These are phyloP conservation scores for Fusarium hostae DNA, from an alignment of 2,329 filamentous ascomycete species.

Conservation along the genomic window DNA sequence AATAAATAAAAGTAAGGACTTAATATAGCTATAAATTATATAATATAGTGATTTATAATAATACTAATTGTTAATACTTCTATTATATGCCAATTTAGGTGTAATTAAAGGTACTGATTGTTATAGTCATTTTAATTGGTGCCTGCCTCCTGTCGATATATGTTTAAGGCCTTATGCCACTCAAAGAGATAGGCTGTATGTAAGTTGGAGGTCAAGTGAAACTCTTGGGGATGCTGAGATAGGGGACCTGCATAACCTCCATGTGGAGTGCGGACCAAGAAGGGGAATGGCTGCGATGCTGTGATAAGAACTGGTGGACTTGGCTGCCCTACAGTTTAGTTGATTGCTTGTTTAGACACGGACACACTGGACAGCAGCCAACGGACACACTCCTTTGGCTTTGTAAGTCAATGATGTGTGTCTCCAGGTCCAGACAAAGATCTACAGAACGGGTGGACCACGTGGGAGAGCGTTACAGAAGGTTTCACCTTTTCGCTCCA, in stretches of 20 bases:
- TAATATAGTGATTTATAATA: too few species aligned
- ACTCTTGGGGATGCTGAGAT: conserved; percentile 27
- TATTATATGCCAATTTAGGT: too few species aligned
- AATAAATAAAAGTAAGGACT: too few species aligned
- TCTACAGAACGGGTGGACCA: conserved; percentile 31
- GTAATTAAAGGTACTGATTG: too few species aligned
- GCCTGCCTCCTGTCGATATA: too few species aligned
- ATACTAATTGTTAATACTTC: too few species aligned
- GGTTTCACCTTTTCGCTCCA: conserved; percentile 17
- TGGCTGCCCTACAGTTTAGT: background rate
- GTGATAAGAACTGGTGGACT: conserved; percentile 13
- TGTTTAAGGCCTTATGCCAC: too few species aligned
- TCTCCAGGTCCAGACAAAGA: background rate
- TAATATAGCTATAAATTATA: too few species aligned
- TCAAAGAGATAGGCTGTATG: background rate
- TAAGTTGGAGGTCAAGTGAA: conserved; percentile 23
- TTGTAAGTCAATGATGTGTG: conserved; percentile 17
- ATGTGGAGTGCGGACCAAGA: conserved; percentile 33
- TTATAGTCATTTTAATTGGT: too few species aligned
- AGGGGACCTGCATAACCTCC: conserved; percentile 43
- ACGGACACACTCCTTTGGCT: background rate
- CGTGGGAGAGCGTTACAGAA: conserved; percentile 30
- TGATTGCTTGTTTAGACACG: background rate
- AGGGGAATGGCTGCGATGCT: conserved; percentile 22
- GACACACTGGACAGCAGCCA: background rate